Evolutionary conservation across 2,329 filamentous ascomycete species (phyloP), one percentile per base, ranked within the genome.

Genomic region (Penicillium sp.): DNA sequence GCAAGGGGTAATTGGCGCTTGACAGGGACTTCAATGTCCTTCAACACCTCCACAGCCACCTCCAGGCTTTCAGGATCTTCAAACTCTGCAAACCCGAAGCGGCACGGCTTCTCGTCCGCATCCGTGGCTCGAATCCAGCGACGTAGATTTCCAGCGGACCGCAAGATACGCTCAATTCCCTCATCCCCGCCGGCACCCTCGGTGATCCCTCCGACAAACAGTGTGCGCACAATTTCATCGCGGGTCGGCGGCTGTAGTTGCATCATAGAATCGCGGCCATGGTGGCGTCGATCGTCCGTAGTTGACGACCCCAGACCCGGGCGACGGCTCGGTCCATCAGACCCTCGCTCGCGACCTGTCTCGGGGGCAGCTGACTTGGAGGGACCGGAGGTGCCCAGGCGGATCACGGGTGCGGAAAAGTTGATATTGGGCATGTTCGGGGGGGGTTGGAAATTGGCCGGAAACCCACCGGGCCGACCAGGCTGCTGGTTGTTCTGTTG

Each of bases 391-490:
- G 90, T 91, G 37, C 91, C 93, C 39, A 98, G 80, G 47, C 93
- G 87, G 64, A 98, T 97, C 51, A 97, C 90, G 48, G 91, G 90
- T 33, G 93, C 93, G 63, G 88, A 95, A 76, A 97, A 95, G 75
- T 98, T 96, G 76, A 98, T 95, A 68, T 95, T 94, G 44, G 91
- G 90, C 79, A 96, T 88, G 66, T 93, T 95, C 43, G 87, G 77
- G 8, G 91, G 90, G 42, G 89, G 83, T 74, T 94, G 88, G 72
- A 95, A 96, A 69, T 83, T 88, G 50, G 84, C 76, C 53, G 88
- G 89, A 55, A 95, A 83, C 63, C 82, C 84, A 69, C 81, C 87
- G 67, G 87, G 87, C 76, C 87, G 84, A 74, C 84, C 87, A 73
- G 86, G 80, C 75, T 88, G 86, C 61, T 84, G 79, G 66, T 78